Evolutionary conservation across 805 yeast genomes (phyloP), one percentile per base, ranked within the genome.

Genomic region (Candida nanaspora): DNA sequence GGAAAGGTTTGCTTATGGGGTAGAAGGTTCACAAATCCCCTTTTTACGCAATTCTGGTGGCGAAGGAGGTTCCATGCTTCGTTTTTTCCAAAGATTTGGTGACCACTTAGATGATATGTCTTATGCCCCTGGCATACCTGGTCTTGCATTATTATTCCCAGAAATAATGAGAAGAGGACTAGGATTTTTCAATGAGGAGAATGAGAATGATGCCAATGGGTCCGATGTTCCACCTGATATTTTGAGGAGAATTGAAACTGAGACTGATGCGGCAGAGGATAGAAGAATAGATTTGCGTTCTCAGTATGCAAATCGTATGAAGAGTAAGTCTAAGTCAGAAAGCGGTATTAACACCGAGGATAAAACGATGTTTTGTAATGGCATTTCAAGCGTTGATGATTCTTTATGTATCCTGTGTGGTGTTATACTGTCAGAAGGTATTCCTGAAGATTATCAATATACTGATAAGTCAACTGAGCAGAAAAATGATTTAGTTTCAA

Each of bases 381-480:
- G 56, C 2, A 55, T 68, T 23, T 56, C 63, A 0, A 54, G 58
- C 14, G 57, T 47, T n/a, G 62, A 64, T 27, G 59, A 66, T 10
- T 67, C 72, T 3, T 64, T 70, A 1, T 81, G 96, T 62, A 74
- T 74, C 26, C 59, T 82, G 22, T 87, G 96, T 63, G 89, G 87
- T 1, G 72, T 76, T 0, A 71, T 66, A 3, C 61, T 87, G n/a
- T 93, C 93, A 3, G 74, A 69, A 37, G 95, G 95, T 0, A 74
- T 83, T 5, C 84, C 87, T 0, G 63, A 54, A 1, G 74, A 68
- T 15, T 76, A 72, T 46, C 52, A 53, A 50, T 20, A 11, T 19
- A 50, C 35, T 51, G 55, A 43, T 52, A 55, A 40, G 52, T 51
- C 31, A 52, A 32, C 42, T 3, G 40, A 38, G 6, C 45, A 49